Conservation (phyloP, 2,329 filamentous ascomycete genomes). For the Pseudogymnoascus destructans region DNA sequence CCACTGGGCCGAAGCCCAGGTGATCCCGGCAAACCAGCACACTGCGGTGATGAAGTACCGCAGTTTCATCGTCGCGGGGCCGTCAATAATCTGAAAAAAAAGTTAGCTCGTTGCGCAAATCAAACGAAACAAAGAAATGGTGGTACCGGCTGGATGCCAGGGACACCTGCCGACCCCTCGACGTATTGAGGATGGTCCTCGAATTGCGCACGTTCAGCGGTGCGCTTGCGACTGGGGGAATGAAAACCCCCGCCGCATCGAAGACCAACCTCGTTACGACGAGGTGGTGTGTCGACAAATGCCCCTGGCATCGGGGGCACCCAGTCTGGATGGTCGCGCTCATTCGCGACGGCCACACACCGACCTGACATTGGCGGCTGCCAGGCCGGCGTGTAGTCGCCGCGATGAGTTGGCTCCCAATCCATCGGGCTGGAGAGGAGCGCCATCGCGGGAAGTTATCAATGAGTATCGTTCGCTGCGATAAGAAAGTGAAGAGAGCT, state of each 20-base stretch:
- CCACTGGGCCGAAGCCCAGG: background rate
- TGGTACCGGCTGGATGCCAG: background rate
- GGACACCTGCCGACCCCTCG: background rate
- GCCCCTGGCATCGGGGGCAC: background rate
- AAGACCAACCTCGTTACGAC: background rate
- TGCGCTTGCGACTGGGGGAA: background rate
- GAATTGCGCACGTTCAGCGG: background rate
- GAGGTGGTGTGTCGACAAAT: background rate
- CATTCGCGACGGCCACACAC: background rate
- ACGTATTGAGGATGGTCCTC: background rate
- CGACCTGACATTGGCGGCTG: background rate
- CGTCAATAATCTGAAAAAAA: background rate
- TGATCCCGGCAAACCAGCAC: background rate
- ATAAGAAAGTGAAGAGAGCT: background rate
- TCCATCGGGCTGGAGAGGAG: background rate
- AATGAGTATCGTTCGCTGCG: background rate
- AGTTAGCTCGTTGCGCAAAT: background rate
- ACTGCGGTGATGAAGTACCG: background rate
- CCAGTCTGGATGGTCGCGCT: background rate
- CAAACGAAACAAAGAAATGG: background rate
- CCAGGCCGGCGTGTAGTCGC: background rate
- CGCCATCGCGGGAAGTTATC: background rate
- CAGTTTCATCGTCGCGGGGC: background rate
- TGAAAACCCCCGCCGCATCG: background rate
- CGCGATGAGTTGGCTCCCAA: constrained; percentile 1